Evolutionary conservation across 2,329 filamentous ascomycete species (phyloP).

Genomic region (Diaporthe vaccinii): DNA sequence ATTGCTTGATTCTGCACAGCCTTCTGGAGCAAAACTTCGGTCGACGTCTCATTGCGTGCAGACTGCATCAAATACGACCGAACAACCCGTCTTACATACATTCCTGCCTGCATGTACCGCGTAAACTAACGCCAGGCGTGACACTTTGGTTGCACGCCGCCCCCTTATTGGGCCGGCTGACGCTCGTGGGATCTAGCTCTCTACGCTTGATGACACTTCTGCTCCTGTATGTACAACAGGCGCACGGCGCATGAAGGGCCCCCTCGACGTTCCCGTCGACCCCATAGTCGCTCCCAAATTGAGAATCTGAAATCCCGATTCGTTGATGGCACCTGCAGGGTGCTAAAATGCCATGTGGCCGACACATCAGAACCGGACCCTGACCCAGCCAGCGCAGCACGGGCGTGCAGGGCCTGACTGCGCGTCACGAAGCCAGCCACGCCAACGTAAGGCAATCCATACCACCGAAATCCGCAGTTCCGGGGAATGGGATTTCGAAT

Average conservation of each 20-base stretch:
- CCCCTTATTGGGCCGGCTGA: constrained; percentile 11
- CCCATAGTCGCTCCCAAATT: background rate
- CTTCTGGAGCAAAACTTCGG: too few species aligned
- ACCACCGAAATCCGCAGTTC: background rate
- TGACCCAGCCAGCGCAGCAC: constrained; percentile 4
- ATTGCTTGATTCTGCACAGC: constrained; percentile 1
- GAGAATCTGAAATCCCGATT: background rate
- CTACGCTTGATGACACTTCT: constrained; percentile 27
- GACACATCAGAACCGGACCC: background rate
- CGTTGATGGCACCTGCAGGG: background rate
- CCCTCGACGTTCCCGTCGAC: too few species aligned
- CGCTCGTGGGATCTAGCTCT: constrained; percentile 24
- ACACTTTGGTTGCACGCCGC: background rate
- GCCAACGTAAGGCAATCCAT: background rate
- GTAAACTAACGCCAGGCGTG: background rate
- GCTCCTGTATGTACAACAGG: background rate
- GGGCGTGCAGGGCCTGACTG: constrained; percentile 6
- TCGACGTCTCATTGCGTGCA: background rate
- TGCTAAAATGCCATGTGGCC: constrained; percentile 29
- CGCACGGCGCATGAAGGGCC: background rate
- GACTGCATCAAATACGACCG: background rate
- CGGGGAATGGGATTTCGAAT: background rate
- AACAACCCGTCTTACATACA: background rate
- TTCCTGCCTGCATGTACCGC: background rate
- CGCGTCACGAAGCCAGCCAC: background rate